Evolutionary conservation across 176 grass and related monocot species (phyloP), one percentile per base, ranked within the genome.

Genomic region (Oryza meyeriana): DNA sequence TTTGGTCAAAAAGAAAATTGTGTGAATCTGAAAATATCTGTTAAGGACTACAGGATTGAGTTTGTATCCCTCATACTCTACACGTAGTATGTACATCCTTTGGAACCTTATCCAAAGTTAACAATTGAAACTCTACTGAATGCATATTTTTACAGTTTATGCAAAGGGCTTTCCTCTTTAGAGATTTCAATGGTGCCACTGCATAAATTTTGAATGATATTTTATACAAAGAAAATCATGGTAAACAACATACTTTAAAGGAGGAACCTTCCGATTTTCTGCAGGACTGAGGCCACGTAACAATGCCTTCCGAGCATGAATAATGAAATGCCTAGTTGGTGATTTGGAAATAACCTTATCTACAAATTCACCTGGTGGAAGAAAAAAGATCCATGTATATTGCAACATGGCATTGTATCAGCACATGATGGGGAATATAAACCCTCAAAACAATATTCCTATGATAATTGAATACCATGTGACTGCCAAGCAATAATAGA

Each of bases 251-350:
- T 97, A 97, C 94, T 94, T 97, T 40, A 97, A 79, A 94, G 94
- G 92, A 64, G 94, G 94, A 76, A 97, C 61, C 35, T 64, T 92
- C 28, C 94, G 85, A 94, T 97, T 97, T 24, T 77, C 88, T 62
- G 90, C 92, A 85, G 94, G 94, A 88, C 88, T 92, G 42, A 94
- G 92, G 39, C 94, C 94, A 81, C 66, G 92, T 52, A 97, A 90
- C 84, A 97, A 94, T 25, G 94, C 94, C 82, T 97, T 97, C 85
- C 94, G 81, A 63, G 92, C 90, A 90, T 97, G 94, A 85, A 97
- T 86, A 57, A 97, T 97, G 52, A 97, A 94, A 90, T 97, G 94
- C 74, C 83, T 92, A 59, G 90, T 85, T 76, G 94, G 92, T 35
- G 94, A 97, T 81, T 87, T 94, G 44, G 92, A 90, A 76, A 87